A percentile compares a stretch with the other conserved stretches of the same genome.
Conservation (phyloP, 1,284 basidiomycete genomes). For the Meira nashicola region DNA sequence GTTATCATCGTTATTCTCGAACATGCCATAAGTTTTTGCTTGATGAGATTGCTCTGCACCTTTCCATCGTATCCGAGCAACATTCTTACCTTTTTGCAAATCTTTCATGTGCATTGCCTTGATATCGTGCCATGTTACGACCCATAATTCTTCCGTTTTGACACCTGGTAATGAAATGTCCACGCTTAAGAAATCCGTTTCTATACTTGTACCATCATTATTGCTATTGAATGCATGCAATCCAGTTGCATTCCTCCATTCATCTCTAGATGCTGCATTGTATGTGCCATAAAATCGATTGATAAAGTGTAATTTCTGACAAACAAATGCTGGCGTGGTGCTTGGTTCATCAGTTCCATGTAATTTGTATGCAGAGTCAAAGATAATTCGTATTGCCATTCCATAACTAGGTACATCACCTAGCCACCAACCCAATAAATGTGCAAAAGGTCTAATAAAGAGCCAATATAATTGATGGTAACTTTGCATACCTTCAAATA, state of each 20-base stretch:
- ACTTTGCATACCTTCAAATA: neutral
- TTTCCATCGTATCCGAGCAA: neutral
- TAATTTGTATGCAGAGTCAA: neutral
- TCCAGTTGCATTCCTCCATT: constrained; percentile 2
- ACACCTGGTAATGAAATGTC: constrained; percentile 8
- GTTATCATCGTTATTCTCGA: neutral
- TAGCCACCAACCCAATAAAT: constrained; percentile 11
- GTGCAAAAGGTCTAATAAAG: neutral
- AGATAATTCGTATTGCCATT: constrained; percentile 6
- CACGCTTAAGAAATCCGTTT: neutral
- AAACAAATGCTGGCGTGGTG: constrained; percentile 6
- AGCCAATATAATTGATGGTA: constrained; percentile 8
- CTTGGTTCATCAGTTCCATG: neutral
- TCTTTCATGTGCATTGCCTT: neutral
- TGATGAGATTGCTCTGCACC: neutral
- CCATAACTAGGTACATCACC: constrained; percentile 7
- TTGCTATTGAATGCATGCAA: neutral
- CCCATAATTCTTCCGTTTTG: constrained; percentile 8
- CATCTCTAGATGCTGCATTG: neutral
- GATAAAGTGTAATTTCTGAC: constrained; percentile 6
- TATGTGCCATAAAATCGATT: constrained; percentile 8
- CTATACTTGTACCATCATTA: constrained; percentile 8
- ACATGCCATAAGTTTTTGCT: no score
- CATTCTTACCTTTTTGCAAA: neutral
- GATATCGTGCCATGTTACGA: neutral